Evolutionary conservation across 2,329 filamentous ascomycete species (phyloP).

Genomic region (Talaromyces sp.): DNA sequence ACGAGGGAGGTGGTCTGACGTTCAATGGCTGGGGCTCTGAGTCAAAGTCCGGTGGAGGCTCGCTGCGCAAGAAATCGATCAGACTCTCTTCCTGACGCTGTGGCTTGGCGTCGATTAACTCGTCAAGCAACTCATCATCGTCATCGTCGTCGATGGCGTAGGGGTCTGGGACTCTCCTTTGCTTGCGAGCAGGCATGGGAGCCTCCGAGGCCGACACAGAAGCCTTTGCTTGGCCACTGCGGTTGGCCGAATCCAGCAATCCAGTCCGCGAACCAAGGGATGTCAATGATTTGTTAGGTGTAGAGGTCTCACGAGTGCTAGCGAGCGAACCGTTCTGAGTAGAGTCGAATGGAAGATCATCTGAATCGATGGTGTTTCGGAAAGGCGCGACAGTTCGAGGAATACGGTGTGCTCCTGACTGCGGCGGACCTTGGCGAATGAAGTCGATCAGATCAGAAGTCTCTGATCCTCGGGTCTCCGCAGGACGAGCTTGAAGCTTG

Average conservation of each 20-base stretch:
- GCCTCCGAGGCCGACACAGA: constrained; percentile 28
- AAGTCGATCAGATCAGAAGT: constrained; percentile 94
- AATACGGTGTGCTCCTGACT: constrained; percentile 67
- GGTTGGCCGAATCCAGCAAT: constrained; percentile 55
- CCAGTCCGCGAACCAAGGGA: constrained; percentile 75
- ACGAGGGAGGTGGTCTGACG: constrained; percentile 20
- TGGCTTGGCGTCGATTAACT: constrained; percentile 32
- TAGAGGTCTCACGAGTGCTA: constrained; percentile 57
- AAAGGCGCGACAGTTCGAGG: constrained; percentile 84
- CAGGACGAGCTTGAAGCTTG: constrained; percentile 72
- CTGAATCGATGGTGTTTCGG: constrained; percentile 81
- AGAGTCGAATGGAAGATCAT: constrained; percentile 59
- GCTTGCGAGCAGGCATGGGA: constrained; percentile 70
- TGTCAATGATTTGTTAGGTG: constrained; percentile 50
- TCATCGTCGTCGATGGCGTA: constrained; percentile 79
- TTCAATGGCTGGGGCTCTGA: constrained; percentile 34
- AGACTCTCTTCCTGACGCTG: constrained; percentile 50
- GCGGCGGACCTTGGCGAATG: constrained; percentile 81
- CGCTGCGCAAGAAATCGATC: constrained; percentile 52
- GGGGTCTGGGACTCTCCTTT: constrained; percentile 78
- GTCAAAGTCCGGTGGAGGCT: constrained; percentile 43
- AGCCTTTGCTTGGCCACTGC: constrained; percentile 27
- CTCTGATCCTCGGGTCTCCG: constrained; percentile 64
- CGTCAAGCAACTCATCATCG: constrained; percentile 63
- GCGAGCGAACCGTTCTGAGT: constrained; percentile 38